Percentiles rank a stretch among this genome's conserved stretches.
These are phyloP conservation scores for Fusarium verticillioides DNA, from an alignment of 2,329 filamentous ascomycete species.

Conservation along the genomic window DNA sequence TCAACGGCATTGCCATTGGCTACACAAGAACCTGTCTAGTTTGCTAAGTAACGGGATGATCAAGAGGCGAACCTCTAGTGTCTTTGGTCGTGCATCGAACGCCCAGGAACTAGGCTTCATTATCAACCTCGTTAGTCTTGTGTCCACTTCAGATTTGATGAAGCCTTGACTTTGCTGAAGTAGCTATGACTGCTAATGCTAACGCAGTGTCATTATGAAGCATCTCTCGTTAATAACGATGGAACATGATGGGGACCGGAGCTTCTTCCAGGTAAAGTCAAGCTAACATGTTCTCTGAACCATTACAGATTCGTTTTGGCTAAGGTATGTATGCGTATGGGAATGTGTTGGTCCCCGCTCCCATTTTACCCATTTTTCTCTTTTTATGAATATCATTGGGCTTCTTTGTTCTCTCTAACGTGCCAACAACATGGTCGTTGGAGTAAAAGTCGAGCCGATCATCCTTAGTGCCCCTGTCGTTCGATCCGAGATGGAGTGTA, in stretches of 20 bases:
- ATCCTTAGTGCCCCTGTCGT: conserved; percentile 4
- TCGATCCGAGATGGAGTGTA: background rate
- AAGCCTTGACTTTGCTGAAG: background rate
- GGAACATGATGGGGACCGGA: too few species aligned
- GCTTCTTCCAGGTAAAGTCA: background rate
- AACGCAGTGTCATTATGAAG: background rate
- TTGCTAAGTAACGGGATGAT: conserved; percentile 23
- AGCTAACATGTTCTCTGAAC: background rate
- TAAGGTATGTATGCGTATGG: background rate
- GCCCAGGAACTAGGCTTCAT: background rate
- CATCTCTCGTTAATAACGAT: background rate
- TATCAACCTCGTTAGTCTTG: background rate
- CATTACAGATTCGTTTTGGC: background rate
- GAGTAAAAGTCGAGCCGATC: conserved; percentile 13
- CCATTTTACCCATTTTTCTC: background rate
- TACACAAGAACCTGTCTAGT: background rate
- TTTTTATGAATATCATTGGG: conserved; percentile 1
- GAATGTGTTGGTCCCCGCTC: background rate
- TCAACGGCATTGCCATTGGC: background rate
- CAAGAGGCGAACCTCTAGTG: background rate
- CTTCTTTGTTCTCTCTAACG: background rate
- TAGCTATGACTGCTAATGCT: background rate
- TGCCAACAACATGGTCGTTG: conserved; percentile 1
- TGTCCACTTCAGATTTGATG: background rate
- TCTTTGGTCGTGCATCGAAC: conserved; percentile 8